Evolutionary conservation across 495 filamentous ascomycete genomes (phyloP).

Genomic region (Aspergillus biplanus): DNA sequence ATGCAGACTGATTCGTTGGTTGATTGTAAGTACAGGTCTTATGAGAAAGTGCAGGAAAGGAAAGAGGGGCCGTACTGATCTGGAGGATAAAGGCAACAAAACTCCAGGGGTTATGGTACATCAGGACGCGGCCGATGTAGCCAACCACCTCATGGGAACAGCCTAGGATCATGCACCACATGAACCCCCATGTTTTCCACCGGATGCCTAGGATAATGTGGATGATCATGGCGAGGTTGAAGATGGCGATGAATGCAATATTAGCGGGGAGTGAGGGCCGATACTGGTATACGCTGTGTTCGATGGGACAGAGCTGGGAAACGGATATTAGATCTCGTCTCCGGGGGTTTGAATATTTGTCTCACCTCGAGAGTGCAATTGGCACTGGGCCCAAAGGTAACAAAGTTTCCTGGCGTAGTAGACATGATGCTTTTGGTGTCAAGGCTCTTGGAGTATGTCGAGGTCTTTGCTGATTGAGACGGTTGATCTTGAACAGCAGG

Average conservation of each 20-base stretch:
- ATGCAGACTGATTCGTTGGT: constrained; percentile 7
- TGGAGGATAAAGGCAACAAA: not conserved
- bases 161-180: constrained; percentile 30
- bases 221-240: constrained; percentile 34
- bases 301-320: constrained; percentile 3
- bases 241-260: constrained; percentile 46
- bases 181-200: constrained; percentile 37
- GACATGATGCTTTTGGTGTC: not conserved
- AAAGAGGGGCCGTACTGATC: not conserved
- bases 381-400: constrained; percentile 8
- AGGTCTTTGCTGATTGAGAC: not conserved
- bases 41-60: too few relatives aligned
- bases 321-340: not conserved
- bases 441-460: not conserved
- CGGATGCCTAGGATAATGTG: constrained; percentile 41
- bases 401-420: not conserved
- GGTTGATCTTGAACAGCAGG: too few relatives aligned
- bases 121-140: constrained; percentile 51
- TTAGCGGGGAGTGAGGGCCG: constrained; percentile 45
- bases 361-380: constrained; percentile 6
- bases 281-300: constrained; percentile 44
- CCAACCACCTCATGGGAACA: constrained; percentile 47
- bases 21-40: too few relatives aligned
- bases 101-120: constrained; percentile 41
- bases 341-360: not conserved